Conservation (phyloP, 345 rosid species). For the Pseudoturritis turrita region DNA sequence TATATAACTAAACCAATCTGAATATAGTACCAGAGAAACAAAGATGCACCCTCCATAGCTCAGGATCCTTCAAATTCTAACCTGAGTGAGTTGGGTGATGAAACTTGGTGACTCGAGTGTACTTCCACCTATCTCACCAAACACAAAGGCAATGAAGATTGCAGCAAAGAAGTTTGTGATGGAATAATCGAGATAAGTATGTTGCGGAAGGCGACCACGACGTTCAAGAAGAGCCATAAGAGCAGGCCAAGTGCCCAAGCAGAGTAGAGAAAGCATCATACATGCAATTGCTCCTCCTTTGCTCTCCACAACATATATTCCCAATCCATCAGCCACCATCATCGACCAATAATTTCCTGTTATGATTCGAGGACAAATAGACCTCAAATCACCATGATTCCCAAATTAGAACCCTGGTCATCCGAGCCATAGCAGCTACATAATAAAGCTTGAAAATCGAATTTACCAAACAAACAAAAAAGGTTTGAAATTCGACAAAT, state of each 20-base stretch:
- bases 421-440: background rate
- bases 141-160: conserved; percentile 58
- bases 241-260: conserved; percentile 92
- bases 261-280: conserved; percentile 56
- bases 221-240: conserved; percentile 68
- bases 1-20: background rate
- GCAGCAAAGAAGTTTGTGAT: conserved; percentile 72
- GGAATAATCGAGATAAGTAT: conserved; percentile 85
- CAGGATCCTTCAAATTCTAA: conserved; percentile 2
- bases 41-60: background rate
- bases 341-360: background rate
- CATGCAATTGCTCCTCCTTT: conserved; percentile 80
- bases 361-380: background rate
- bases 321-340: conserved; percentile 14
- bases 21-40: background rate
- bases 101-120: conserved; percentile 49
- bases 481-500: background rate
- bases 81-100: conserved; percentile 55
- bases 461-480: background rate
- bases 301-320: conserved; percentile 43
- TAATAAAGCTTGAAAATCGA: background rate
- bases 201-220: conserved; percentile 86
- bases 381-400: background rate
- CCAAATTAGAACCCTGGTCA: background rate
- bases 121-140: conserved; percentile 54